Evolutionary conservation across 2,329 filamentous ascomycete species (phyloP).

Genomic region (Parastagonospora nodorum): DNA sequence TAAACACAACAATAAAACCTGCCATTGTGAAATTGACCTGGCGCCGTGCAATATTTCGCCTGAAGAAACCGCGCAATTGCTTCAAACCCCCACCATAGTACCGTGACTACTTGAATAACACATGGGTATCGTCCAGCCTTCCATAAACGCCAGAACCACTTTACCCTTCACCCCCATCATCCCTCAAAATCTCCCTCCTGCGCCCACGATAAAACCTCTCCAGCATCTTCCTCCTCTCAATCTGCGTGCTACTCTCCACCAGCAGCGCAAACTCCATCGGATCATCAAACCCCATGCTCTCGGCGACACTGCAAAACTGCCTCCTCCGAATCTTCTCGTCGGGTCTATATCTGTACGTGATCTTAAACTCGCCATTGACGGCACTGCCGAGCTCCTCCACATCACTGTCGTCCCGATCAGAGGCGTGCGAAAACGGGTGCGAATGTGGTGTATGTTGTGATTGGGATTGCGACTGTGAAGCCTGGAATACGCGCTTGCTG

Average conservation of each 20-base stretch:
- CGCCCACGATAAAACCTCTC: conserved; percentile 79
- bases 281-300: conserved; percentile 74
- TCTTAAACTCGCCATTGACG: conserved; percentile 44
- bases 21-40: too few species aligned
- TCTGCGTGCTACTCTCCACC: conserved; percentile 89
- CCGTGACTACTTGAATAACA: background rate
- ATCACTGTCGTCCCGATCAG: conserved; percentile 28
- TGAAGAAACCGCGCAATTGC: too few species aligned
- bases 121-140: too few species aligned
- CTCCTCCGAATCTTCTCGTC: conserved; percentile 73
- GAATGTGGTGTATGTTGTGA: conserved; percentile 6
- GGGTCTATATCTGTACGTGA: conserved; percentile 70
- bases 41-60: too few species aligned
- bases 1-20: too few species aligned
- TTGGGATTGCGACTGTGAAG: conserved; percentile 46
- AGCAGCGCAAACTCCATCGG: conserved; percentile 85
- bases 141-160: background rate
- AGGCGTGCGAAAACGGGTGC: conserved; percentile 9
- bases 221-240: conserved; percentile 76
- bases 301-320: conserved; percentile 91
- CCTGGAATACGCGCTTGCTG: conserved; percentile 63
- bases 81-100: background rate
- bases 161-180: conserved; percentile 1
- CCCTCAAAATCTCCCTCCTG: conserved; percentile 51
- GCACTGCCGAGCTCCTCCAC: conserved; percentile 12